Percentiles rank a stretch among this genome's conserved stretches.
Evolutionary conservation across 208 protist genomes (phyloP).

Genomic region (Trypanosoma brucei): DNA sequence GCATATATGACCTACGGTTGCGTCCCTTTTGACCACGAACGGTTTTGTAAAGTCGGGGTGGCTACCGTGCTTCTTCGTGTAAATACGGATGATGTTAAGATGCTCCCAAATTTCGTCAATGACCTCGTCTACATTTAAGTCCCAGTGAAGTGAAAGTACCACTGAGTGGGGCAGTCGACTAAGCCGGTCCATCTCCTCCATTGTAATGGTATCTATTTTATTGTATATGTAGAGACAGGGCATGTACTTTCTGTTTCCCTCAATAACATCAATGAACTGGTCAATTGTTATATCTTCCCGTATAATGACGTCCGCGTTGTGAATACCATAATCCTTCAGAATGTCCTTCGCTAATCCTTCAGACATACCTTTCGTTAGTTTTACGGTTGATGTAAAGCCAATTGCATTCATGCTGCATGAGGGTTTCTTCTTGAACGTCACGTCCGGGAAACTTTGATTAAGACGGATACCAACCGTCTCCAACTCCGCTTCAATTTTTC

Average conservation of each 20-base stretch:
- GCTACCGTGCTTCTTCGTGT: conserved; percentile 94
- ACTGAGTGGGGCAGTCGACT: conserved; percentile 88
- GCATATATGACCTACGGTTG: conserved; percentile 91
- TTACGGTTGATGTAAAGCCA: conserved; percentile 84
- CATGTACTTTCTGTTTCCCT: conserved; percentile 94
- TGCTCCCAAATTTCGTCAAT: conserved; percentile 96
- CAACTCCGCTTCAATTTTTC: conserved; percentile 93
- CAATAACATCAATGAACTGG: conserved; percentile 98
- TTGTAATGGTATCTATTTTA: conserved; percentile 96
- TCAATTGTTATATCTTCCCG: conserved; percentile 96
- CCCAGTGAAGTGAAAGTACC: conserved; percentile 86
- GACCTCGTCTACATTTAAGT: conserved; percentile 91
- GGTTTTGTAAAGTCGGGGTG: conserved; percentile 94
- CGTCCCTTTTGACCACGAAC: conserved; percentile 88
- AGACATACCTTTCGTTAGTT: conserved; percentile 79
- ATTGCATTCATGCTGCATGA: conserved; percentile 91
- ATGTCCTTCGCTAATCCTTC: conserved; percentile 91
- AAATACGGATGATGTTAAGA: conserved; percentile 95
- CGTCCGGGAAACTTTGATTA: conserved; percentile 92
- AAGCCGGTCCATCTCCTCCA: conserved; percentile 95
- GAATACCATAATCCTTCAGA: conserved; percentile 94
- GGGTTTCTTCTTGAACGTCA: conserved; percentile 92
- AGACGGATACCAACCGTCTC: conserved; percentile 95
- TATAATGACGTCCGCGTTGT: conserved; percentile 95
- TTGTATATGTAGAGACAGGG: conserved; percentile 94